Evolutionary conservation across 192 early-diverging fungal species (phyloP).

Genomic region (Spinellus fusiger): DNA sequence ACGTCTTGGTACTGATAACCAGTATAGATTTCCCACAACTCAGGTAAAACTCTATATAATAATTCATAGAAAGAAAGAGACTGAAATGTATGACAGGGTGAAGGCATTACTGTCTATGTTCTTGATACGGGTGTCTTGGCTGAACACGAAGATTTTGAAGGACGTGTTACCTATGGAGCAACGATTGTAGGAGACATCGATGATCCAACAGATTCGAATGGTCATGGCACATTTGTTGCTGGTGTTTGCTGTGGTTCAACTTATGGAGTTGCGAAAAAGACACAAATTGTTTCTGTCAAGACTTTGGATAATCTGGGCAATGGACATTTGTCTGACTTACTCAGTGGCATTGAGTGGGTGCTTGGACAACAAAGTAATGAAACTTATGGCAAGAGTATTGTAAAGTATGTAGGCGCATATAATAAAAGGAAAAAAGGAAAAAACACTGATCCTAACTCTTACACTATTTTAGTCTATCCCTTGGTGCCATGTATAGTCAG

Average conservation of each 20-base stretch:
- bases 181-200: constrained; percentile 31
- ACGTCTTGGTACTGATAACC: constrained; percentile 19
- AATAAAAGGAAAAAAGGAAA: not conserved
- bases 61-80: not conserved
- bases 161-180: constrained; percentile 40
- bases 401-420: constrained; percentile 31
- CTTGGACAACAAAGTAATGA: constrained; percentile 34
- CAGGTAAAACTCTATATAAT: constrained; percentile 9
- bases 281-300: constrained; percentile 48
- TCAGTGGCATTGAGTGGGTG: constrained; percentile 48
- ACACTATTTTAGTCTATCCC: constrained; percentile 38
- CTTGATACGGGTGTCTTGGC: constrained; percentile 73
- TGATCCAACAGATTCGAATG: constrained; percentile 37
- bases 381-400: constrained; percentile 22
- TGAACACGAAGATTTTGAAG: constrained; percentile 43
- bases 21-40: constrained; percentile 18
- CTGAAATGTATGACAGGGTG: constrained; percentile 35
- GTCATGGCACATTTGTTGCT: constrained; percentile 60
- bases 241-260: constrained; percentile 44
- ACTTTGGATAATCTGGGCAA: constrained; percentile 42
- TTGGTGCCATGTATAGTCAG: constrained; percentile 42
- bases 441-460: not conserved
- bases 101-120: constrained; percentile 86
- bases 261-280: constrained; percentile 57
- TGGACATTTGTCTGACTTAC: constrained; percentile 40